Evolutionary conservation across 2,329 filamentous ascomycete species (phyloP), one percentile per base, ranked within the genome.

Genomic region (Cucurbitaria berberidis): DNA sequence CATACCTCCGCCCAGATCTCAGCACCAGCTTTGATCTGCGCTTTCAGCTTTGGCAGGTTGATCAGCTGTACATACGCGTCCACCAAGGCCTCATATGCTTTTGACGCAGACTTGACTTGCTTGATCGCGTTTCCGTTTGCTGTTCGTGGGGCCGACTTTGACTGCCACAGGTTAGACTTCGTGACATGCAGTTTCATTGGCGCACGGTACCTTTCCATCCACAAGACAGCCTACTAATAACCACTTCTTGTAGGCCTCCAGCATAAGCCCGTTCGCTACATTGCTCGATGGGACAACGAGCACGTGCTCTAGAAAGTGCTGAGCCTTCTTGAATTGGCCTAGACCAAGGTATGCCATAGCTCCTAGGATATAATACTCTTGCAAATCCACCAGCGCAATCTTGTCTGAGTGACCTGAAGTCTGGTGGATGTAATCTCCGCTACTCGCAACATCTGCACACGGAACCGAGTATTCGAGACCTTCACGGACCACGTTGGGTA

Each of bases 221-320:
- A 84, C 80, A 16, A 99, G 78, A 48, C 97, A 81, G 47, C 86
- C 86, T 9, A 92, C 82, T 15, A 99, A 78, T 8, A 96, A 72
- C 89, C 91, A 97, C 75, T 93, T 96, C 77, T 93, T 96, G 80
- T 96, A 93, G 5, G 91, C 90, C 61, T 96, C 91, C 3, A 89
- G 81, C 89, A 95, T 95, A 45, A 96, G 82, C 70, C 86, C 88
- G 73, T 88, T 93, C 11, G 86, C 80, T 30, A 85, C 81, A 27
- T 81, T 87, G 0, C 82, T 80, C 0, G 92, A 90, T 51, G 87
- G 86, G 3, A 87, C 84, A 30, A 74, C 55, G 21, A 96, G 68
- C 35, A 81, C 72, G 47, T 76, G 73, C 60, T 82, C 80, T 29
- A 82, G 68, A 52, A 80, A 78, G 11, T 78, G 66, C 30, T 73